Evolutionary conservation across 2,329 filamentous ascomycete genomes (phyloP), one percentile per base, ranked within the genome.

Genomic region (Rhynchosporium graminicola): DNA sequence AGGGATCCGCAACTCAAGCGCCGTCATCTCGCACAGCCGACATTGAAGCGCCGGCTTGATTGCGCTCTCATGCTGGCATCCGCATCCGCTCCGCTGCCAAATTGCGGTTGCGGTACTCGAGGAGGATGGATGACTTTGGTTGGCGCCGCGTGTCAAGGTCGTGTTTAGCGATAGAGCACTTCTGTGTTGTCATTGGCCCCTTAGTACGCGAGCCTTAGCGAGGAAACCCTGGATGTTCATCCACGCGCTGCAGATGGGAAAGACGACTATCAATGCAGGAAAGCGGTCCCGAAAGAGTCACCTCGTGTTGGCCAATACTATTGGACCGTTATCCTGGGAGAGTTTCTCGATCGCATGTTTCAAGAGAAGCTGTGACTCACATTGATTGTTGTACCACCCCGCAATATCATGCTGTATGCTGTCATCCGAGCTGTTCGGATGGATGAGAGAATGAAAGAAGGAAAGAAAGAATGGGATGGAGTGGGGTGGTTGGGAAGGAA

Each of bases 291-390:
- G 26, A 28, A 65, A 63, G 65, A 68, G 60, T 67, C 64, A 67
- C 58, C 40, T 68, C 66, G 66, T 66, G 62, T 66, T 66, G 50
- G 63, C 47, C 61, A 4, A 38, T 33, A 43, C 59, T 38, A 67
- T 65, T 68, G 64, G 64, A 59, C 52, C 60, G 40, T 47, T 28
- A 20, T 43, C 52, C 57, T 63, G 33, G 50, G 56, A 52, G 66
- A 59, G 70, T 73, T 71, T 73, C 69, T 59, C 54, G 60, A 67
- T 67, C 65, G 58, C 64, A 62, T 46, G 70, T 73, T 73, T 73
- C 71, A 70, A 42, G 38, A 58, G 52, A 20, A 45, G 43, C 54
- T 66, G 57, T 68, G 71, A 73, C 71, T 73, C 71, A 72, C 61
- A 63, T 26, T 65, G 33, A 52, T 60, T 64, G 69, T 64, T 65